phyloP scores from a whole-genome alignment of 352 stramenopile genomes.

The Pythium periplocum region DNA sequence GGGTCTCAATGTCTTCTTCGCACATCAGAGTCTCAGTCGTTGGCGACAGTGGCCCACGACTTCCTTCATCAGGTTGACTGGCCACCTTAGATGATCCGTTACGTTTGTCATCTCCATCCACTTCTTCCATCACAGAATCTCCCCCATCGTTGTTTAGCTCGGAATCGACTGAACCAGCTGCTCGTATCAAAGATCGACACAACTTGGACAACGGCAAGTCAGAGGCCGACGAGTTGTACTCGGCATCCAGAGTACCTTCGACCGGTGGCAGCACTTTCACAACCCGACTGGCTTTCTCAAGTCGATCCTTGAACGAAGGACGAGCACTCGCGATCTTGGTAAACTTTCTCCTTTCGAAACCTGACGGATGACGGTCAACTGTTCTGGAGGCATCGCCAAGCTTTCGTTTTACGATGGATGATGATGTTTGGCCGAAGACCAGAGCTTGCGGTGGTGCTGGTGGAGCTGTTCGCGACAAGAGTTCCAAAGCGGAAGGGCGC shows the following conservation, averaged over 20 bases:
- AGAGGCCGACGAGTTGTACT: conserved; percentile 5
- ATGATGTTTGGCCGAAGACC: too few relatives aligned
- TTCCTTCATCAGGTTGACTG: too few relatives aligned
- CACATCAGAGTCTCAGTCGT: conserved; percentile 48
- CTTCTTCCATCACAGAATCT: too few relatives aligned
- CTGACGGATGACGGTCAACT: background rate
- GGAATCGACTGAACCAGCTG: conserved; percentile 34
- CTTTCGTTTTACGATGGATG: conserved; percentile 10
- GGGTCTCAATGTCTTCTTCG: conserved; percentile 59
- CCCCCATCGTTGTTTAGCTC: conserved; percentile 13
- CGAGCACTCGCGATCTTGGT: conserved; percentile 10
- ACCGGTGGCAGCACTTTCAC: conserved; percentile 22
- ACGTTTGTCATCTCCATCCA: too few relatives aligned
- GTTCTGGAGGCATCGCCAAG: conserved; percentile 1
- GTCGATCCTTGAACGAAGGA: conserved; percentile 32
- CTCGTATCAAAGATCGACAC: conserved; percentile 48
- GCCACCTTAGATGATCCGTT: too few relatives aligned
- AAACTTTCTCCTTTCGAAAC: conserved; percentile 1
- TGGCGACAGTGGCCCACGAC: conserved; percentile 23
- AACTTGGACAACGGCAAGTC: conserved; percentile 31
- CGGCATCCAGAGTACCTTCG: conserved; percentile 29
- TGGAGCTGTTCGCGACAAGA: conserved; percentile 55
- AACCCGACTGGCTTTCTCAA: conserved; percentile 15
- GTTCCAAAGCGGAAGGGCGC: conserved; percentile 29
- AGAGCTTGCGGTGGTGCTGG: conserved; percentile 13